phyloP scores from a whole-genome alignment of 2,329 filamentous ascomycete species.

The Zymoseptoria brevis region DNA sequence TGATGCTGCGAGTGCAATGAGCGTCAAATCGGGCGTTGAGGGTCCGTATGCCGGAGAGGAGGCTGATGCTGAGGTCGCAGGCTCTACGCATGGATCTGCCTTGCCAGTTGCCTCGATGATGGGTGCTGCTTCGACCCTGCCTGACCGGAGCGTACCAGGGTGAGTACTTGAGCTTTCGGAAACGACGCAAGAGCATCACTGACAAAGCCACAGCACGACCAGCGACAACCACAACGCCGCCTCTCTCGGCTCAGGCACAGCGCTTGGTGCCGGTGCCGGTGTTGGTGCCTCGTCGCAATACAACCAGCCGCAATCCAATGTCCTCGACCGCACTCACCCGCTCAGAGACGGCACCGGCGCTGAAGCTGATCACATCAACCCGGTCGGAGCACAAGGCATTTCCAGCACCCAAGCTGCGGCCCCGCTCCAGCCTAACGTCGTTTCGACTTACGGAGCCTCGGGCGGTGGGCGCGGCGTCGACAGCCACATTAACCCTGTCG shows the following conservation, averaged over 20 bases:
- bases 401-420: neutral
- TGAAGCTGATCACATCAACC: slow-evolving; percentile 4
- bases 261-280: neutral
- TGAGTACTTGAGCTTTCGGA: neutral
- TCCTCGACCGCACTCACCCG: neutral
- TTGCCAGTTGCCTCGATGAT: neutral
- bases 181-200: neutral
- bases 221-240: neutral
- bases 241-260: neutral
- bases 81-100: neutral
- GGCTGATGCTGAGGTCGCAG: neutral
- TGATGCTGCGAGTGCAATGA: neutral
- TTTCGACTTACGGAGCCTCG: neutral
- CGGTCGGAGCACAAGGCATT: slow-evolving; percentile 3
- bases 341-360: neutral
- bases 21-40: slow-evolving; percentile 3
- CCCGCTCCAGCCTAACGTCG: neutral
- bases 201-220: neutral
- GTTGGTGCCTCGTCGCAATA: neutral
- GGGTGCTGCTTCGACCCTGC: neutral
- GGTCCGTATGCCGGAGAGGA: slow-evolving; percentile 2
- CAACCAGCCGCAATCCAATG: neutral
- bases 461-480: neutral
- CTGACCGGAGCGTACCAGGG: neutral
- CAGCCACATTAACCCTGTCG: slow-evolving; percentile 14